Base-by-base conservation (phyloP, 306 rosid species). In the Citrullus mucosospermus region DNA sequence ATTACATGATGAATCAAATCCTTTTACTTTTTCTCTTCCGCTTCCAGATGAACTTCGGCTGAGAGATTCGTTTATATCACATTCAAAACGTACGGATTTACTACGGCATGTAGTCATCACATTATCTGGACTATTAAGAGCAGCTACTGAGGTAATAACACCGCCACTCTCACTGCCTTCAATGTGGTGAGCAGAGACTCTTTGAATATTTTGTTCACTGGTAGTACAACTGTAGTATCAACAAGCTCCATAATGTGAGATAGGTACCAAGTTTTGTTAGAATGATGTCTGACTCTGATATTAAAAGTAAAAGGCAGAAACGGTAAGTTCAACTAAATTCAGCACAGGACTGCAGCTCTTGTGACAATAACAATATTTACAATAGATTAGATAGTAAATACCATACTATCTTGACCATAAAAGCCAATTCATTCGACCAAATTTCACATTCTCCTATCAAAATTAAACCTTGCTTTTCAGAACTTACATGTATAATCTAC, bases 71-170 rank as follows among this genome's bases (percentile, higher is more conserved):
- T 86, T 88, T 10, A 67, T 34, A 38, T 87, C 89, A 55, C 89
- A 88, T 81, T 91, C 89, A 81, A 95, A 95, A 41, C 86, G 96
- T 11, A 95, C 97, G 25, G 96, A 89, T 88, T 88, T 96, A 78
- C 78, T 83, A 83, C 83, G 90, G 75, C 78, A 68, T 76, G 78
- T 81, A 70, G 84, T 84, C 78, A 67, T 83, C 72, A 63, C 79
- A n/a, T 70, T 81, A 78, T 85, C 89, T 80, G 80, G 18, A 70
- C 76, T 81, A 53, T 71, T 70, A 59, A 60, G 78, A 77, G 38
- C 28, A 51, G 39, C 71, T 41, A 41, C 34, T 6, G 83, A 71
- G 12, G 83, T 54, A 62, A 55, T 73, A 44, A n/a, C 34, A 75
- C 81, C 60, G 58, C 82, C 81, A 9, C 54, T 28, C 20, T 60